phyloP scores from a whole-genome alignment of 179 eudicot species.

The Beta corolliflora region DNA sequence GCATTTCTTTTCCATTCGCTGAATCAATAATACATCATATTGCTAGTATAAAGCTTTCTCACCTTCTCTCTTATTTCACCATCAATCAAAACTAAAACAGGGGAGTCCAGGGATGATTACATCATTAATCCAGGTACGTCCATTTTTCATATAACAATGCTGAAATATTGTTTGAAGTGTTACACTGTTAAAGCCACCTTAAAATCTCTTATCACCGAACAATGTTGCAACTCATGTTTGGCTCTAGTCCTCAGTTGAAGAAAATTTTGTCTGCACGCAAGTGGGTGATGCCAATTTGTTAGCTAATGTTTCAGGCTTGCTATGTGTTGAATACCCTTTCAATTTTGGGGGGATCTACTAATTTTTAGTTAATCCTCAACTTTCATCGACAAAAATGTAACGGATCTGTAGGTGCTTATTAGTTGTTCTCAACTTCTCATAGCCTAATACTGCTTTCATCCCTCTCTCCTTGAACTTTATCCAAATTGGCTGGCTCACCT shows the following conservation, averaged over 20 bases:
- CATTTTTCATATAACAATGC: neutral
- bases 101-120: conserved; percentile 72
- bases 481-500: neutral
- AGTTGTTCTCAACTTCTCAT: neutral
- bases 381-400: neutral
- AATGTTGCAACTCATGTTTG: neutral
- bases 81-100: conserved; percentile 38
- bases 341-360: neutral
- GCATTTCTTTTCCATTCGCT: conserved; percentile 3
- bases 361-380: too few species aligned
- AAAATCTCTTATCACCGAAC: too few species aligned
- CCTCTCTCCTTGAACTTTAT: neutral
- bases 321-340: neutral
- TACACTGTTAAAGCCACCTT: neutral
- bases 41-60: conserved; percentile 11
- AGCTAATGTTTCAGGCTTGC: neutral
- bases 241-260: neutral
- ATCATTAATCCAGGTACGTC: conserved; percentile 62
- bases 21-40: neutral
- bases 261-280: neutral
- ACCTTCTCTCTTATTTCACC: conserved; percentile 13
- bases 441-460: neutral
- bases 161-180: neutral
- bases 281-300: neutral
- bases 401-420: neutral